Base-by-base conservation (phyloP, 352 stramenopile species). In the Phytopythium boreale region DNA sequence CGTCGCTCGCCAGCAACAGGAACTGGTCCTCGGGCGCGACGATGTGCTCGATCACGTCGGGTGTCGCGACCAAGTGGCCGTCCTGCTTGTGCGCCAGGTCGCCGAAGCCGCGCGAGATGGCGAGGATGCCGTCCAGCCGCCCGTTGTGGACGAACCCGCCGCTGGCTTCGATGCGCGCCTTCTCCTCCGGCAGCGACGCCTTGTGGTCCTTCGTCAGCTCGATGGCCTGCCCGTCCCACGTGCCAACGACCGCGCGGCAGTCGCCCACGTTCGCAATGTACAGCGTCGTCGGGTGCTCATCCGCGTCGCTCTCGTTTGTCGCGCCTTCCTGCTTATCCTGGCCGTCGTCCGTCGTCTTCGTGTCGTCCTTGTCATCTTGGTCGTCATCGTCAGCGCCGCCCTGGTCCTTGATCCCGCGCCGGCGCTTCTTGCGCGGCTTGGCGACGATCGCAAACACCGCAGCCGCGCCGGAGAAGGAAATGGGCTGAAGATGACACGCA, bases 121-220 rank as follows among this genome's bases (percentile, higher is more conserved):
- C 88, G 2, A 97, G 67, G 62, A 95, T 92, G 24, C 90, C 90
- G 61, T 97, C 87, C 15, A 97, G 66, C 7, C 88, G 84, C 0
- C 88, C 90, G 61, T 97, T 97, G 75, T 96, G 85, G 20, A 97
- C 87, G 41, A 93, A 95, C 4, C 90, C 90, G 24, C 90, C 90
- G 31, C 77, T 82, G 12, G 70, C 74, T 49, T 96, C 86, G 51
- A 97, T 95, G 29, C 89, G 76, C 57, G 65, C 77, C 69, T 92
- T 79, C 72, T 97, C 90, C 2, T 76, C 76, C 0, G 87, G 76
- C 47, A 92, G 59, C 36, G 77, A 89, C 0, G 90, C 86, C 71
- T 97, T 97, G 78, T 97, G 90, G 62, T 97, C 90, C 39, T 80
- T 84, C 10, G 85, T 96, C 55, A 97, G 68, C 49, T 95, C 84